phyloP scores from a whole-genome alignment of 192 early-diverging fungal species.

The Geosiphon pyriformis region DNA sequence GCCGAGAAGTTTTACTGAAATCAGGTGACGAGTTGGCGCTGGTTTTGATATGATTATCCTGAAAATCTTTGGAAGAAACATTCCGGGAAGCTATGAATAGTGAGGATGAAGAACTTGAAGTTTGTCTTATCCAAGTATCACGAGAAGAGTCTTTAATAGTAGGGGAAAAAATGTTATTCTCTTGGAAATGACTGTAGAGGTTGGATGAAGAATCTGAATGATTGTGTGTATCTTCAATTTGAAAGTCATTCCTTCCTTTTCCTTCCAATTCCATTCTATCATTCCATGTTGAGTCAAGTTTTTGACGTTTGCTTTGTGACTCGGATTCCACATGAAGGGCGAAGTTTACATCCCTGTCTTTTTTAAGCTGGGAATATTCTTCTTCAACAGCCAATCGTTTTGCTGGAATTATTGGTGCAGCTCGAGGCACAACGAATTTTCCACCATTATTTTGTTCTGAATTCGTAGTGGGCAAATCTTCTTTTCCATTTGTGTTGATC shows the following conservation, averaged over 20 bases:
- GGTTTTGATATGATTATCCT: too few species aligned
- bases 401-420: constrained; percentile 8
- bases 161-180: too few species aligned
- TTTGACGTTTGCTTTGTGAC: constrained; percentile 3
- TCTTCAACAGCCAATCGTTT: constrained; percentile 4
- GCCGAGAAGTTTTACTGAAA: not conserved
- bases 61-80: too few species aligned
- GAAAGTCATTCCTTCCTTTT: not conserved
- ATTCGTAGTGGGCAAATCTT: not conserved
- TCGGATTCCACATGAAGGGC: not conserved
- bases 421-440: not conserved
- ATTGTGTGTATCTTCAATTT: too few species aligned
- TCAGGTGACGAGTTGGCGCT: too few species aligned
- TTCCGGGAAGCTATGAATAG: too few species aligned
- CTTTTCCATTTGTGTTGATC: not conserved
- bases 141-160: not conserved
- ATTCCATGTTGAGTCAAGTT: not conserved
- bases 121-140: constrained; percentile 1
- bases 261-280: not conserved
- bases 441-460: not conserved
- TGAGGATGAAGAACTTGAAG: not conserved
- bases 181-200: too few species aligned
- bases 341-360: not conserved
- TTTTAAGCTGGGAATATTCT: not conserved
- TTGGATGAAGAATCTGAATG: too few species aligned